These are phyloP conservation scores for Ceratobasidium sp. DNA, from an alignment of 1,284 basidiomycete species.

Conservation along the genomic window DNA sequence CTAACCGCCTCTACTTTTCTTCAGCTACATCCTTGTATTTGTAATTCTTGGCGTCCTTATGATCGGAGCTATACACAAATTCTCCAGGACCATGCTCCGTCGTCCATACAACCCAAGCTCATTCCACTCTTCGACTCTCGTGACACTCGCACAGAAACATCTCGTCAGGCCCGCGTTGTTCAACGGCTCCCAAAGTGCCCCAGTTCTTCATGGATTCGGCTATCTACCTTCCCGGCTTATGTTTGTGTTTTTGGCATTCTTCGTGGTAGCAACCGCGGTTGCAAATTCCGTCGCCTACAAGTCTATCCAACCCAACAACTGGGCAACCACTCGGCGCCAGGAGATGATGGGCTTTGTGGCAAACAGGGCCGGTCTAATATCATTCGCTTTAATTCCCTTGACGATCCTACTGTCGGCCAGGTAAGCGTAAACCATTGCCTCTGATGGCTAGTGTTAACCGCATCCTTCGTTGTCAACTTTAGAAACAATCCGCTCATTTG, in stretches of 20 bases:
- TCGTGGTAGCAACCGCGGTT: conserved; percentile 19
- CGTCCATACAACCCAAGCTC: not conserved
- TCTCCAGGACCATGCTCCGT: conserved; percentile 8
- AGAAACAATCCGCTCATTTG: conserved; percentile 30
- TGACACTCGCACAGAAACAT: conserved; percentile 32
- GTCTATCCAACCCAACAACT: conserved; percentile 32
- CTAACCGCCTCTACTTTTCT: too few relatives aligned
- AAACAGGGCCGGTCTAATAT: conserved; percentile 33
- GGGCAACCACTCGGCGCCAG: conserved; percentile 1
- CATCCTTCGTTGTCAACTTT: not conserved
- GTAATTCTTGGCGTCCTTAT: not conserved
- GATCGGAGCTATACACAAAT: conserved; percentile 2
- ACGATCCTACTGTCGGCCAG: conserved; percentile 25
- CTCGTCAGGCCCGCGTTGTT: conserved; percentile 26
- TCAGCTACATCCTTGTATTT: conserved; percentile 16
- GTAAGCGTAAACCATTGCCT: not conserved
- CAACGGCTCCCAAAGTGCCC: conserved; percentile 7
- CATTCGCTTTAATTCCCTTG: conserved; percentile 26
- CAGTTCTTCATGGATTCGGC: conserved; percentile 13
- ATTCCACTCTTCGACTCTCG: not conserved
- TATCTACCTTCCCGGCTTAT: conserved; percentile 36
- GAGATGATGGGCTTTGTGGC: conserved; percentile 38
- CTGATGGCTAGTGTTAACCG: too few relatives aligned
- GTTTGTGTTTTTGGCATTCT: conserved; percentile 19
- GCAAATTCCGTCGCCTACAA: conserved; percentile 20